Evolutionary conservation across 1,139 yeast species (phyloP), one percentile per base, ranked within the genome.

Genomic region (Scheffersomyces parashehatae): DNA sequence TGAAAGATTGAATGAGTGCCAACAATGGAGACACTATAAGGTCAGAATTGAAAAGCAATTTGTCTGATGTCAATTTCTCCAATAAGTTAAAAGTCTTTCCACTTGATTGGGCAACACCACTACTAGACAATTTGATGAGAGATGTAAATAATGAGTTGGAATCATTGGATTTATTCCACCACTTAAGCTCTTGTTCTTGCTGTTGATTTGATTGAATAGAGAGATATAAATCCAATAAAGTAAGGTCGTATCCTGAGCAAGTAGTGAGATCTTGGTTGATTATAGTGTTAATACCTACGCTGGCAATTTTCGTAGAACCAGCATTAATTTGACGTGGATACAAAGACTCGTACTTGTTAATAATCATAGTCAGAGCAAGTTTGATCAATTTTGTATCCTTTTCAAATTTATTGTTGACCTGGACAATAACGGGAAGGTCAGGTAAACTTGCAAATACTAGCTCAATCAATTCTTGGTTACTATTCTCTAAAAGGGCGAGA

Each of bases 141-240:
- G 79, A 76, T 0, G 88, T 77, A 55, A 86, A 85, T 43, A 85
- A 68, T 0, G 89, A 81, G 46, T 70, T 67, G 2, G 64, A 62
- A 2, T 60, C 56, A 3, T 65, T 67, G 3, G 73, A 63, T 49
- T 76, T 81, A 77, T 87, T 84, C 91, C 93, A 87, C 74, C 85
- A 85, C 44, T 69, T 69, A 38, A 70, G 56, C 32, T 68, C 73
- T 42, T 65, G 70, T 33, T 63, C 69, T 45, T 55, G 54, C 41
- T 56, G 72, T 42, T 62, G 54, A 50, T 66, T 66, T 28, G 76
- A 59, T 42, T 79, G 74, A 30, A 72, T 68, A 4, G 70, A 55
- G 31, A 77, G 59, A 53, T 64, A 67, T 45, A 63, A 69, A 49
- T 83, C 85, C 38, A 85, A 62, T 20, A 82, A 62, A 0, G 79